These are phyloP conservation scores for Vitis hybrid DNA, from an alignment of 177 flowering plant genomes.

Conservation along the genomic window DNA sequence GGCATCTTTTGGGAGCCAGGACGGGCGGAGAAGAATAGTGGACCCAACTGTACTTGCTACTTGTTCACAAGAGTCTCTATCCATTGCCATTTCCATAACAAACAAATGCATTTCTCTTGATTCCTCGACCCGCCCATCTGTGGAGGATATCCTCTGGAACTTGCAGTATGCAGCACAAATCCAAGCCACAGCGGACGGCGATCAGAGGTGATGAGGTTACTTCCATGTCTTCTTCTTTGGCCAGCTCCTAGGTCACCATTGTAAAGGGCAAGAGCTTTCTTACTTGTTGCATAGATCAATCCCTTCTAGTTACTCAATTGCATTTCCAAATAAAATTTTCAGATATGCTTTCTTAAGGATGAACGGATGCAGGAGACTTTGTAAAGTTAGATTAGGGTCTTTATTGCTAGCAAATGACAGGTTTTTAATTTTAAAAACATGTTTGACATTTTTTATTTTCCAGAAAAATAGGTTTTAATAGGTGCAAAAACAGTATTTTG, in stretches of 20 bases:
- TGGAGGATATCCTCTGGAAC: slow-evolving; percentile 97
- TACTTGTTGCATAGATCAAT: no score
- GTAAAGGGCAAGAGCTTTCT: neutral
- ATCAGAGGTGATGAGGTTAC: slow-evolving; percentile 30
- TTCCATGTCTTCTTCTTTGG: neutral
- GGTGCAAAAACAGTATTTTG: no score
- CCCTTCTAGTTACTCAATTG: neutral
- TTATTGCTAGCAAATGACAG: no score
- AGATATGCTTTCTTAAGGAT: no score
- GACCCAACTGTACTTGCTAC: slow-evolving; percentile 66
- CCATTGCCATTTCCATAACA: slow-evolving; percentile 58
- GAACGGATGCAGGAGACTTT: no score
- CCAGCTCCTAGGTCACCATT: neutral
- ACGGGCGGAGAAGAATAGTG: slow-evolving; percentile 46
- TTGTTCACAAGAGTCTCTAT: slow-evolving; percentile 64
- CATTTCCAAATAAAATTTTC: no score
- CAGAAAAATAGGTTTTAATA: no score
- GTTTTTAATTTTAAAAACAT: no score
- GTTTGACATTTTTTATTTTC: no score
- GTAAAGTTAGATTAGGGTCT: no score
- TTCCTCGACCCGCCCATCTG: slow-evolving; percentile 61
- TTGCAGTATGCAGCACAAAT: slow-evolving; percentile 92
- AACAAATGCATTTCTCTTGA: slow-evolving; percentile 75
- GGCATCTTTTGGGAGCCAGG: slow-evolving; percentile 66
- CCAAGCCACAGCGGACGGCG: slow-evolving; percentile 74